Evolutionary conservation across 768 basidiomycete species (phyloP).

Genomic region (Dendrothele bispora): DNA sequence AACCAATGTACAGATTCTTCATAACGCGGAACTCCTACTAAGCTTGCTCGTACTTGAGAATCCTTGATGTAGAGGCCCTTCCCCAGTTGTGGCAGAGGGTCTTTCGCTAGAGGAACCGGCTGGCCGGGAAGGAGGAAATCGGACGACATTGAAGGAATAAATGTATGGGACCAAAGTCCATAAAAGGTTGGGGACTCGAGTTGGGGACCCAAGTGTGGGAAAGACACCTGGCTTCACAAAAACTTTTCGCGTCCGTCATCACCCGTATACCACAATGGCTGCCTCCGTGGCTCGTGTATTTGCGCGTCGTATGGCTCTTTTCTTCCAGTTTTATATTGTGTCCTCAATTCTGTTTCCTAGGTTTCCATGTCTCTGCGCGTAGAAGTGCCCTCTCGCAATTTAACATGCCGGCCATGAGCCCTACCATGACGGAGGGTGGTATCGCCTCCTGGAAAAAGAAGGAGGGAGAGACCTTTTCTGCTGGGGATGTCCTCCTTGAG

Average conservation of each 20-base stretch:
- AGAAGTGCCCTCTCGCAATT: slow-evolving; percentile 83
- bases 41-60: slow-evolving; percentile 64
- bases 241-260: too few relatives aligned
- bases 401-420: slow-evolving; percentile 98
- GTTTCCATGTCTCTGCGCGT: slow-evolving; percentile 79
- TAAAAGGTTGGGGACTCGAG: too few relatives aligned
- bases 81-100: slow-evolving; percentile 59
- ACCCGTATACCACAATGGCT: too few relatives aligned
- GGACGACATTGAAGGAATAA: background rate
- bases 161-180: too few relatives aligned
- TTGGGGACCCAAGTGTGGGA: too few relatives aligned
- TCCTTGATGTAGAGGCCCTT: slow-evolving; percentile 66
- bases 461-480: slow-evolving; percentile 87
- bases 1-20: slow-evolving; percentile 65
- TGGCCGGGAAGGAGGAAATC: slow-evolving; percentile 70
- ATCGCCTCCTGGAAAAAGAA: slow-evolving; percentile 97
- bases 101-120: slow-evolving; percentile 57
- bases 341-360: slow-evolving; percentile 23
- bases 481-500: slow-evolving; percentile 94
- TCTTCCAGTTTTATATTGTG: too few relatives aligned
- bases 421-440: slow-evolving; percentile 99
- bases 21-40: slow-evolving; percentile 62
- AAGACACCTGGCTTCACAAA: too few relatives aligned
- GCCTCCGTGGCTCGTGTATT: slow-evolving; percentile 65
- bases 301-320: slow-evolving; percentile 55